Evolutionary conservation across 768 basidiomycete genomes (phyloP).

Genomic region (Pleurotus salmoneostramineus): DNA sequence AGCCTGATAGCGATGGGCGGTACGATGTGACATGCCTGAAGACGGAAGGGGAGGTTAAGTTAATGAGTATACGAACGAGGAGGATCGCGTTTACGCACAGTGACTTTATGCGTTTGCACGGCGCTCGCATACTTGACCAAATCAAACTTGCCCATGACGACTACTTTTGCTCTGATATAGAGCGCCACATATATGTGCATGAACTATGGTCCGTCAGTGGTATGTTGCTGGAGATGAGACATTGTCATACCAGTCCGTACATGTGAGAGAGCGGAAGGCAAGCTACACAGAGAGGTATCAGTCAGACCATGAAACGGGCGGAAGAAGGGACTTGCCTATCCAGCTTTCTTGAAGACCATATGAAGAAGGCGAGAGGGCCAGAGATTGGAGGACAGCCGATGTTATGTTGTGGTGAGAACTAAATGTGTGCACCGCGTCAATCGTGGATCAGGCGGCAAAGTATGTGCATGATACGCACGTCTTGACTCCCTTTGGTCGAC

Average conservation of each 20-base stretch:
- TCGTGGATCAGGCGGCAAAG: too few species aligned
- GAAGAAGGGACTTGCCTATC: background rate
- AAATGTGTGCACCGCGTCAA: background rate
- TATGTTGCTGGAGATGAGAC: too few species aligned
- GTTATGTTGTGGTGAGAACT: background rate
- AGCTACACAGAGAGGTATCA: background rate
- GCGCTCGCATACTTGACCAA: background rate
- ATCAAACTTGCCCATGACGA: background rate
- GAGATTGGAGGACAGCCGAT: background rate
- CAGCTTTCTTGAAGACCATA: background rate
- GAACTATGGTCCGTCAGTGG: background rate
- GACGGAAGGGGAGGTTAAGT: background rate
- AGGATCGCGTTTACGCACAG: background rate
- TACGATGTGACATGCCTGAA: background rate
- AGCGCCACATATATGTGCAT: background rate
- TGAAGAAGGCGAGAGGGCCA: background rate
- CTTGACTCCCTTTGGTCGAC: background rate
- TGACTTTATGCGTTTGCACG: background rate
- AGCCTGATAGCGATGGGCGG: background rate
- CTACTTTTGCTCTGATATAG: background rate
- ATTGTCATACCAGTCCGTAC: background rate
- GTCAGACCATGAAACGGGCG: background rate
- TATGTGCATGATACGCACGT: background rate
- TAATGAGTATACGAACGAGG: background rate
- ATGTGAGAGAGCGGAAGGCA: background rate